phyloP scores from a whole-genome alignment of 352 stramenopile species.

The Pythium vanterpoolii region DNA sequence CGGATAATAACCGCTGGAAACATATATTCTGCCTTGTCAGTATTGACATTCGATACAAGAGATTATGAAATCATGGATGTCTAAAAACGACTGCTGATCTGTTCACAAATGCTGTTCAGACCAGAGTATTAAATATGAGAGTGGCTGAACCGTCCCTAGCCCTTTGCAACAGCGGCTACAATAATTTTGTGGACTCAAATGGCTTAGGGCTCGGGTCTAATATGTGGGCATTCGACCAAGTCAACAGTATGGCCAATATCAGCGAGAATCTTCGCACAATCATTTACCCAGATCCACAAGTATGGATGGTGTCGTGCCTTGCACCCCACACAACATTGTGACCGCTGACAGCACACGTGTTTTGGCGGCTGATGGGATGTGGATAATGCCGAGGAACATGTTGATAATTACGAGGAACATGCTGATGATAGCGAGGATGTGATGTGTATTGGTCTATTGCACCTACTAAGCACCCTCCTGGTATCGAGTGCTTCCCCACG shows the following conservation, averaged over 20 bases:
- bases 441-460: too few species aligned
- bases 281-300: not conserved
- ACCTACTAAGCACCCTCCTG: too few species aligned
- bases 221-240: conserved; percentile 6
- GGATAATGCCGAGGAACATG: too few species aligned
- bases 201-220: conserved; percentile 18
- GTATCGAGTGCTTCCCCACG: not conserved
- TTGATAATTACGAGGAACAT: too few species aligned
- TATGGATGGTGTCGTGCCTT: too few species aligned
- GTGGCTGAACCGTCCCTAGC: conserved; percentile 17
- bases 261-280: not conserved
- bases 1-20: conserved; percentile 13
- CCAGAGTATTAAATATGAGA: not conserved
- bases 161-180: conserved; percentile 19
- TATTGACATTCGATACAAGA: not conserved
- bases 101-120: too few species aligned
- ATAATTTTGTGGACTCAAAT: conserved; percentile 19
- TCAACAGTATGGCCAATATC: not conserved
- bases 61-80: not conserved
- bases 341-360: too few species aligned
- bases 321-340: too few species aligned
- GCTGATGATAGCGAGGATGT: too few species aligned
- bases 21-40: not conserved
- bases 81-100: too few species aligned
- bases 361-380: too few species aligned